Evolutionary conservation across 2,329 filamentous ascomycete genomes (phyloP).

Genomic region (Stagonosporopsis rhizophila): DNA sequence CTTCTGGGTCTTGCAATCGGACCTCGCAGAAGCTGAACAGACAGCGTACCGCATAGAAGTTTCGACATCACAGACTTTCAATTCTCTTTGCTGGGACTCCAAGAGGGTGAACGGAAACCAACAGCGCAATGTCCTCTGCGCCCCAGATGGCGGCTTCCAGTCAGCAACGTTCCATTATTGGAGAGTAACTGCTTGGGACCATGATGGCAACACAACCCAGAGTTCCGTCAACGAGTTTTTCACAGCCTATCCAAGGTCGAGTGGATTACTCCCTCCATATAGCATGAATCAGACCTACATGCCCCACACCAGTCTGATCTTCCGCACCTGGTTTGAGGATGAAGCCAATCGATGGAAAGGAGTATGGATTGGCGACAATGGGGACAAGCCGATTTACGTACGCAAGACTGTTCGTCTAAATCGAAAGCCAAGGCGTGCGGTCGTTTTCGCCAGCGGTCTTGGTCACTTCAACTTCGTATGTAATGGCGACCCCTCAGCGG

Average conservation of each 20-base stretch:
- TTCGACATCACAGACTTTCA: conserved; percentile 18
- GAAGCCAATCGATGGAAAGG: conserved; percentile 51
- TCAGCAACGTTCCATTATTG: conserved; percentile 50
- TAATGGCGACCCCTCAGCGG: conserved; percentile 46
- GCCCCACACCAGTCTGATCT: conserved; percentile 53
- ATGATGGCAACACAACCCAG: conserved; percentile 32
- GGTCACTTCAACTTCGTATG: conserved; percentile 52
- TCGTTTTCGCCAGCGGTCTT: conserved; percentile 50
- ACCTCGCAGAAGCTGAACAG: conserved; percentile 41
- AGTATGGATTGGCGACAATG: conserved; percentile 52
- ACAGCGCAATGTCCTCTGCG: conserved; percentile 42
- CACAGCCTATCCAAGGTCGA: conserved; percentile 49
- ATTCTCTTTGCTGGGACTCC: conserved; percentile 29
- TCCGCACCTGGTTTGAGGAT: conserved; percentile 53
- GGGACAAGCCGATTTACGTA: conserved; percentile 52
- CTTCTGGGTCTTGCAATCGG: conserved; percentile 44
- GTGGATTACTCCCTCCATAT: conserved; percentile 47
- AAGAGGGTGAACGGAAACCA: conserved; percentile 23
- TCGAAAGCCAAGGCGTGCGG: conserved; percentile 41
- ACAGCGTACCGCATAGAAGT: conserved; percentile 40
- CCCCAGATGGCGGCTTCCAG: conserved; percentile 43
- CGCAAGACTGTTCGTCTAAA: conserved; percentile 43
- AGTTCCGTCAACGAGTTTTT: conserved; percentile 48
- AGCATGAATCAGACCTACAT: conserved; percentile 56
- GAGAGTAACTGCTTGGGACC: conserved; percentile 50